Percentiles rank a stretch among this genome's conserved stretches.
These are phyloP conservation scores for Penicillium sp. DNA, from an alignment of 2,329 filamentous ascomycete species.

Conservation along the genomic window DNA sequence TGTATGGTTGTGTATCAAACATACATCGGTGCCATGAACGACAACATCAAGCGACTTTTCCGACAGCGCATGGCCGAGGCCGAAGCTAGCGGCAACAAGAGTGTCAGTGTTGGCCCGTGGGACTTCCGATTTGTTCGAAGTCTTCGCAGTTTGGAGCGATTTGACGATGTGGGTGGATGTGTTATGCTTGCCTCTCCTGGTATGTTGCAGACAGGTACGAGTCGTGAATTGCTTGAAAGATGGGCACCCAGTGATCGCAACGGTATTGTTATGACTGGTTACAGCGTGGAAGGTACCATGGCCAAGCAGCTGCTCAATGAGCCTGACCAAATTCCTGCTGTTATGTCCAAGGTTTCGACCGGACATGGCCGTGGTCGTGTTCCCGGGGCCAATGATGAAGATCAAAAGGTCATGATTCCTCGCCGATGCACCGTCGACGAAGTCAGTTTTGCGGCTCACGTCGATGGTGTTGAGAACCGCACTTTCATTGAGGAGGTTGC, in stretches of 20 bases:
- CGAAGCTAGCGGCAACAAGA: constrained; percentile 78
- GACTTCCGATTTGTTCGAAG: constrained; percentile 94
- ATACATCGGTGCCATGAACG: constrained; percentile 97
- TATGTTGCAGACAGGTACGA: constrained; percentile 97
- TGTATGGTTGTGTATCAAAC: constrained; percentile 99
- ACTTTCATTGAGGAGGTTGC: constrained; percentile 95
- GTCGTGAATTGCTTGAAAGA: constrained; percentile 84
- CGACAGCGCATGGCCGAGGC: constrained; percentile 88
- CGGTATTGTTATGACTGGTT: constrained; percentile 97
- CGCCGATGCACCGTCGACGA: constrained; percentile 91
- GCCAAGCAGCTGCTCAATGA: constrained; percentile 93
- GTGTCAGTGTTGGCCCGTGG: constrained; percentile 72
- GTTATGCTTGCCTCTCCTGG: constrained; percentile 97
- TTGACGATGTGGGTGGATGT: constrained; percentile 92
- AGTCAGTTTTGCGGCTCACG: constrained; percentile 93
- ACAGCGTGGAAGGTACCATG: constrained; percentile 98
- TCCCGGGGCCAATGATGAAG: constrained; percentile 63
- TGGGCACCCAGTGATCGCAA: constrained; percentile 98
- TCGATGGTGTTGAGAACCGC: constrained; percentile 92
- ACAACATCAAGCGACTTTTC: constrained; percentile 97
- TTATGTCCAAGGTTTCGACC: constrained; percentile 72
- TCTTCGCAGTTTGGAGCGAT: constrained; percentile 88
- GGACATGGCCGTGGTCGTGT: constrained; percentile 58
- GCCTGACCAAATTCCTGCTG: constrained; percentile 89
- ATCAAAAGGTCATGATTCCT: constrained; percentile 89